Percentiles rank a stretch among this genome's conserved stretches.
phyloP scores from a whole-genome alignment of 495 filamentous ascomycete genomes.

The Trichoderma erinaceum region DNA sequence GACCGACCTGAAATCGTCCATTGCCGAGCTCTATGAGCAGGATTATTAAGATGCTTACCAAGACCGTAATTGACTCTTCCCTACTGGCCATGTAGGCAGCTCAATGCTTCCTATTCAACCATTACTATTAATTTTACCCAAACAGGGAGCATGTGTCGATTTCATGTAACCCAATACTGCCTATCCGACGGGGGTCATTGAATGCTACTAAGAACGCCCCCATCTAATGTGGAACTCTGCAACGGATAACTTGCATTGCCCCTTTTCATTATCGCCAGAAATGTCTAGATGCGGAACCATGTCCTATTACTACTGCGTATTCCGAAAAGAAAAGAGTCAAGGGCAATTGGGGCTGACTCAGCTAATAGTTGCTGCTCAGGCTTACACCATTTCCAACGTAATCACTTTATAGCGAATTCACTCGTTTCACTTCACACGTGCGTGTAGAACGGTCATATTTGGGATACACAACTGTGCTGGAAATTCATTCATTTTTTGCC shows the following conservation, averaged over 20 bases:
- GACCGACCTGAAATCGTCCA: too few relatives aligned
- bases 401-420: not conserved
- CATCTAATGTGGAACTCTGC: too few relatives aligned
- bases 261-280: not conserved
- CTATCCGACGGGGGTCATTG: not conserved
- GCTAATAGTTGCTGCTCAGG: not conserved
- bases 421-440: not conserved
- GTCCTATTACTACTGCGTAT: too few relatives aligned
- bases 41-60: too few relatives aligned
- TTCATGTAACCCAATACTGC: not conserved
- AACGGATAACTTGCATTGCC: too few relatives aligned
- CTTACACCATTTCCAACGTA: not conserved
- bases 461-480: slow-evolving; percentile 14
- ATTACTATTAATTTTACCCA: not conserved
- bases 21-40: too few relatives aligned
- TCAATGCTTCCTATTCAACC: too few relatives aligned
- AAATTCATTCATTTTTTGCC: slow-evolving; percentile 17
- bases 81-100: too few relatives aligned
- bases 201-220: not conserved
- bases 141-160: not conserved
- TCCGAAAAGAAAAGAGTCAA: too few relatives aligned
- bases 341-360: too few relatives aligned
- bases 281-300: not conserved
- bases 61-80: too few relatives aligned
- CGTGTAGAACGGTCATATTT: slow-evolving; percentile 1